A percentile compares a stretch with the other conserved stretches of the same genome.
phyloP scores from a whole-genome alignment of 2,329 filamentous ascomycete species.

The Calonectria pseudoturangicola region DNA sequence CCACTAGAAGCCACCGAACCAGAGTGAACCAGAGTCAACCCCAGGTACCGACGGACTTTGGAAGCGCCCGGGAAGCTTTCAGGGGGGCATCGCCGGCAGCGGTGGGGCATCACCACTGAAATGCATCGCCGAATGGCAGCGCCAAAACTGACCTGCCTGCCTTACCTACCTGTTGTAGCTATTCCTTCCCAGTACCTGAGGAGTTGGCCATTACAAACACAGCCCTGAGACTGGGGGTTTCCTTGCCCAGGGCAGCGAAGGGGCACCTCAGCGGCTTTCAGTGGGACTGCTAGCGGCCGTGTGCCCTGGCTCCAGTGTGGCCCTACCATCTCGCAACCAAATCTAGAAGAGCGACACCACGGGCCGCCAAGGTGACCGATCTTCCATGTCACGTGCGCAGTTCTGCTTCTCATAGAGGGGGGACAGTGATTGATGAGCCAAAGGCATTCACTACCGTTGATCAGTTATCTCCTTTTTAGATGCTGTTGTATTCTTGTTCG shows the following conservation, averaged over 20 bases:
- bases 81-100: neutral
- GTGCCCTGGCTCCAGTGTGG: constrained; percentile 11
- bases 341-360: constrained; percentile 1
- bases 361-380: neutral
- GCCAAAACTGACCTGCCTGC: neutral
- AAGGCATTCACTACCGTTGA: too few relatives aligned
- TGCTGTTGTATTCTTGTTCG: too few relatives aligned
- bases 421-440: neutral
- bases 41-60: constrained; percentile 22
- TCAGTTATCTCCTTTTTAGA: too few relatives aligned
- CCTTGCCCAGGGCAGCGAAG: neutral
- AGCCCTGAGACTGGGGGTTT: constrained; percentile 1
- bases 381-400: constrained; percentile 5
- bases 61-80: constrained; percentile 21
- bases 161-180: neutral
- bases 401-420: neutral
- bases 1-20: neutral
- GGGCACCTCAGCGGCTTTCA: neutral
- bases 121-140: constrained; percentile 7
- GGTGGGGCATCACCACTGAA: constrained; percentile 6
- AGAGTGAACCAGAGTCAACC: constrained; percentile 10
- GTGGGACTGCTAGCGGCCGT: constrained; percentile 17
- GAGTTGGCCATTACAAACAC: constrained; percentile 2
- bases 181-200: neutral
- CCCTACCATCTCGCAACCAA: constrained; percentile 1